Base-by-base conservation (phyloP, 768 basidiomycete species). In the Scleroderma citrinum region DNA sequence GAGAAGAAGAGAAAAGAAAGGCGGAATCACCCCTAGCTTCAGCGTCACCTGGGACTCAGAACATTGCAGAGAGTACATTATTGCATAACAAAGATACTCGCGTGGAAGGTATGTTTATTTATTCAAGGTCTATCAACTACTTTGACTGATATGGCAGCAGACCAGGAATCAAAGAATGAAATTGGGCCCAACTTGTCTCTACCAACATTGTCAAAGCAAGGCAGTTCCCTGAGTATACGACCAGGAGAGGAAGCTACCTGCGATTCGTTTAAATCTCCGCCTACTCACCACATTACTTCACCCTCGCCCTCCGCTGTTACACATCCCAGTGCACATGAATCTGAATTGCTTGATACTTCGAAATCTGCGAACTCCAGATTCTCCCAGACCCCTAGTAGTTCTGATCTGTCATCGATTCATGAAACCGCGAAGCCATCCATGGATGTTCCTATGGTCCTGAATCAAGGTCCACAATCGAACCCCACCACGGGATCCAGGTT, bases 1-100 rank as follows among this genome's bases (percentile, higher is more conserved):
- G 79, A 51, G 87, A 87, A 57, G 81, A 87, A 52, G 71, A 74
- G 49, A 75, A 73, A 60, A 72, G 68, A 48, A 72, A 68, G 47
- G 51, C 57, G 5, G 69, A 68, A 30, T 56, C 55, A 14, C 54
- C 56, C 19, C 36, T 35, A 19, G 36, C 46, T 3, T 31, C 38
- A 32, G 43, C 39, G 21, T 29, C 23, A 21, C 41, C 29, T 23
- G 39, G 43, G 20, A 35, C 45, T 39, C 20, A 21, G 20, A 24
- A 20, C 46, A 38, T 46, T 37, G 19, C 46, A 26, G 60, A 65
- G 21, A 56, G 45, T 36, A 2, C 39, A n/a, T 54, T 55, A 20
- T 5, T 40, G 19, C 16, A 38, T 51, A 36, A n/a, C 41, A 40
- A 47, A 10, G 56, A 54, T 16, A 47, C 52, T 37, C 43, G 29